Base-by-base conservation (phyloP, 2,329 filamentous ascomycete genomes). In the Graphilbum fragrans region DNA sequence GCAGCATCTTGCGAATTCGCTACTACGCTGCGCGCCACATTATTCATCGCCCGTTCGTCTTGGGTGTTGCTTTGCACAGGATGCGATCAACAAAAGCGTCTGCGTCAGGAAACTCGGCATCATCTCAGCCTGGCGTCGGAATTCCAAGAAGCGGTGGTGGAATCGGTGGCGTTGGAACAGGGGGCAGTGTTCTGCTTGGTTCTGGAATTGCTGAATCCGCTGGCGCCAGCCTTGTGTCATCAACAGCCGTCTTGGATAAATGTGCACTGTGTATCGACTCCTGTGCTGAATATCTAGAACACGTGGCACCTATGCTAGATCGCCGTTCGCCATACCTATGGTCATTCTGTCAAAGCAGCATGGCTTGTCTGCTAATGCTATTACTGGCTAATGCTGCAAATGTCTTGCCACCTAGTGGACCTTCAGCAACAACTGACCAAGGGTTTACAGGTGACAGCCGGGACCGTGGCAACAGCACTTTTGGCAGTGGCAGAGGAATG, bases 1-100 rank as follows among this genome's bases (percentile, higher is more conserved):
- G 82, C 31, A 66, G 70, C 23, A 77, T 80, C n/a, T 65, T 86
- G 49, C 71, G 81, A 32, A 75, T 76, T 5, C 83, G 85, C 51
- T 86, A 84, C 53, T 85, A 82, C 51, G 80, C 79, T 42, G 80
- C 77, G 1, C 67, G 69, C 18, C 82, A 85, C 49, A 74, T 86
- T 50, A 81, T 83, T 44, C 70, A 82, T 52, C 69, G 80, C 22
- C 80, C 79, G 2, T 77, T 81, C 47, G 48, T 62, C 3, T 49
- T 61, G 11, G 50, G 49, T 23, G 47, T 54, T 7, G 52, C 54
- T 9, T 43, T 45, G 16, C 52, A 53, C 39, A 52, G 50, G 43
- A 36, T 42, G 41, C 27, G 37, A 29, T 20, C 38, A 16, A 35
- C 33, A 14, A 32, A 38, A 16, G 20, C 45, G 35, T 19, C 34